These are phyloP conservation scores for Yamadazyma siamensis DNA, from an alignment of 1,139 yeast species.

Conservation along the genomic window DNA sequence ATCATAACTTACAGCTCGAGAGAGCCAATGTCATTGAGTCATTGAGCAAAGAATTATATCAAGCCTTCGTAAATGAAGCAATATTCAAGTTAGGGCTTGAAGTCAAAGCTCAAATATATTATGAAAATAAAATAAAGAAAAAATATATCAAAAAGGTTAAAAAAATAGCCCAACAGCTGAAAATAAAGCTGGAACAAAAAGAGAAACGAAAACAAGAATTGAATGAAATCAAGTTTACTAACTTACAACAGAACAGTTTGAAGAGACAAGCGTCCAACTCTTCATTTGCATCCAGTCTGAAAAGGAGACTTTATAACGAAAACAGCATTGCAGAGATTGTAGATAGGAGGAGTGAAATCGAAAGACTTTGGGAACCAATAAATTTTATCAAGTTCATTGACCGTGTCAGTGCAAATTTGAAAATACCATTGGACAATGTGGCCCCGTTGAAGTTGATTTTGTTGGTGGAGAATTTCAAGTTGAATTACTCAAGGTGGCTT, in stretches of 20 bases:
- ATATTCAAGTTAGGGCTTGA: conserved; percentile 41
- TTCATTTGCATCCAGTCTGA: conserved; percentile 11
- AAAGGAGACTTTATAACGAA: conserved; percentile 15
- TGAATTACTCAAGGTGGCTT: conserved; percentile 45
- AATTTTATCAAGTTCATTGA: conserved; percentile 24
- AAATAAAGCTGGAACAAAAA: conserved; percentile 19
- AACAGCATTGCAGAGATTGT: conserved; percentile 17
- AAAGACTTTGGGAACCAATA: conserved; percentile 41
- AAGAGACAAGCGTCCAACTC: conserved; percentile 22
- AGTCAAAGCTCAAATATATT: conserved; percentile 35
- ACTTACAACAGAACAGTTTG: conserved; percentile 11
- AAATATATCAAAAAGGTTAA: conserved; percentile 22
- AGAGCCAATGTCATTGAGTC: conserved; percentile 30
- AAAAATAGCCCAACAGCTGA: conserved; percentile 21
- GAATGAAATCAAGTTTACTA: conserved; percentile 27
- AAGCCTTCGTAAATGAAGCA: conserved; percentile 59
- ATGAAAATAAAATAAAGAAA: conserved; percentile 22
- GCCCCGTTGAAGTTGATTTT: conserved; percentile 29
- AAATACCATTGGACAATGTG: conserved; percentile 17
- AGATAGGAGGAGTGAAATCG: conserved; percentile 30
- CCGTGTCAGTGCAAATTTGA: conserved; percentile 21
- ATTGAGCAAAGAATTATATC: conserved; percentile 47
- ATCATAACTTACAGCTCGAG: conserved; percentile 19
- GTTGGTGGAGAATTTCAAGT: conserved; percentile 44
- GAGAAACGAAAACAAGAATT: conserved; percentile 43